Evolutionary conservation across 495 filamentous ascomycete genomes (phyloP).

Genomic region (Neurospora tetraspora): DNA sequence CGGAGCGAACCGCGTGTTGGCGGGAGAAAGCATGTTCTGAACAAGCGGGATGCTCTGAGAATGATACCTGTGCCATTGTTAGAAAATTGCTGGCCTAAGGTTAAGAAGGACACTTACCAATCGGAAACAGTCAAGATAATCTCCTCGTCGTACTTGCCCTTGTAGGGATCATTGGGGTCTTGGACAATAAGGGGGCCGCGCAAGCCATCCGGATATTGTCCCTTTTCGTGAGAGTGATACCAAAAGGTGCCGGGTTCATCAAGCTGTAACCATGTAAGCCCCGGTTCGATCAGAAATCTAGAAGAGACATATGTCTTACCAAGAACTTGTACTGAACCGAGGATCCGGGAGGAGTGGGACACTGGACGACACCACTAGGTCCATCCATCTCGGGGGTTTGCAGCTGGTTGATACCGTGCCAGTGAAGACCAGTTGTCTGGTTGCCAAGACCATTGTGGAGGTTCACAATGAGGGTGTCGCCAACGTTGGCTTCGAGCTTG

Average conservation of each 20-base stretch:
- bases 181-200: constrained; percentile 64
- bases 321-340: constrained; percentile 58
- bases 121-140: constrained; percentile 48
- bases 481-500: constrained; percentile 53
- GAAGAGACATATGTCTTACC: constrained; percentile 32
- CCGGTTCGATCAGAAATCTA: neutral
- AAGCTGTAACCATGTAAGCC: constrained; percentile 26
- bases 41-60: constrained; percentile 44
- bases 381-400: constrained; percentile 68
- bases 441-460: constrained; percentile 65
- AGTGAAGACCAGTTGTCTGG: constrained; percentile 65
- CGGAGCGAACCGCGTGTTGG: constrained; percentile 45
- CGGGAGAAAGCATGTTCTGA: constrained; percentile 39
- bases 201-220: constrained; percentile 70
- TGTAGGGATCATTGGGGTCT: constrained; percentile 53
- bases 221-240: constrained; percentile 70
- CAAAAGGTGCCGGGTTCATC: constrained; percentile 65
- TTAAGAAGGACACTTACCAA: constrained; percentile 40
- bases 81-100: constrained; percentile 4
- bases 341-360: constrained; percentile 52
- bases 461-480: constrained; percentile 62
- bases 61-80: constrained; percentile 50
- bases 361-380: constrained; percentile 57
- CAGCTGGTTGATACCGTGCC: constrained; percentile 70
- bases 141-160: constrained; percentile 58